phyloP scores from a whole-genome alignment of 352 stramenopile genomes.

The Chrysophaeum taylorii region DNA sequence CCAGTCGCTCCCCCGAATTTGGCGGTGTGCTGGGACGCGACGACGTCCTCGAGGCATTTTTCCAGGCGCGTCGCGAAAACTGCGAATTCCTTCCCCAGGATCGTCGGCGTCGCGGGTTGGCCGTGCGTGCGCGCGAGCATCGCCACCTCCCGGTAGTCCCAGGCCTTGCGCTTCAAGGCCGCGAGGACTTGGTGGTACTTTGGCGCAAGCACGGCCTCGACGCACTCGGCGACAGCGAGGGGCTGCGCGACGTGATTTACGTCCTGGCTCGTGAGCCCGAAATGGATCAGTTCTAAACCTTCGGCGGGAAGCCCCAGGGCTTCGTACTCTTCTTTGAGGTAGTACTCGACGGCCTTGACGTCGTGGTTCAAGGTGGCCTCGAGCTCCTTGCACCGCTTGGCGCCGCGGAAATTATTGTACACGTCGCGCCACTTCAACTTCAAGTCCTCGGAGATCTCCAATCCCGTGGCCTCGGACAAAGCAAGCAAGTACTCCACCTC shows the following conservation, averaged over 20 bases:
- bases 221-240: conserved; percentile 19
- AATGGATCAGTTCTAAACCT: conserved; percentile 37
- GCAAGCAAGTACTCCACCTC: conserved; percentile 28
- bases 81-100: conserved; percentile 37
- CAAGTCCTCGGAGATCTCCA: conserved; percentile 17
- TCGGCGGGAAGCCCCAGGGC: conserved; percentile 18
- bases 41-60: neutral
- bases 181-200: conserved; percentile 15
- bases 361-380: conserved; percentile 43
- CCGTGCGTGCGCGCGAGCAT: conserved; percentile 41
- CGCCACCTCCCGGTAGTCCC: conserved; percentile 14
- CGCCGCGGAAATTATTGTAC: conserved; percentile 21
- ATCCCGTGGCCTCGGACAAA: conserved; percentile 16
- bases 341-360: conserved; percentile 44
- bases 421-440: conserved; percentile 19
- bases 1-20: conserved; percentile 40
- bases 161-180: neutral
- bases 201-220: neutral
- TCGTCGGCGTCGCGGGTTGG: conserved; percentile 37
- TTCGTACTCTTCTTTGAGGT: conserved; percentile 34
- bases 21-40: neutral
- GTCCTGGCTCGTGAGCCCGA: conserved; percentile 39
- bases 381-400: conserved; percentile 36
- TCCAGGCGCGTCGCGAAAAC: conserved; percentile 27
- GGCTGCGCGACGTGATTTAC: conserved; percentile 40